Base-by-base conservation (phyloP, 2,329 filamentous ascomycete genomes). In the Periconia sp. region DNA sequence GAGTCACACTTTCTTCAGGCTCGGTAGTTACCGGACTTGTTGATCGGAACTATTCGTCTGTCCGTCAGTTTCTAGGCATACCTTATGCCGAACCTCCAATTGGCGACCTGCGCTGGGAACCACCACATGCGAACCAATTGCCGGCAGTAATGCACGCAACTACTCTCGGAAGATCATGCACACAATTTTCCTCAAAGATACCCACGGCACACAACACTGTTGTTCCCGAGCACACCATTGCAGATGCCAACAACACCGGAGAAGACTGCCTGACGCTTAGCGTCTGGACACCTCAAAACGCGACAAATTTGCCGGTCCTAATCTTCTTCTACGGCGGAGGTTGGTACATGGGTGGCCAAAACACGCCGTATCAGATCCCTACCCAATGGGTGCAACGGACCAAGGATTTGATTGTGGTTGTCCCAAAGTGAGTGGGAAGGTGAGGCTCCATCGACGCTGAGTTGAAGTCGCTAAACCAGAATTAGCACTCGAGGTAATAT, bases 251-350 rank as follows among this genome's bases (percentile, higher is more conserved):
- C 12, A 76, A 23, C 5, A 39, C 39, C 11, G 31, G 34, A 3
- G 72, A 75, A 46, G 74, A 77, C 48, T 78, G 74, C 45, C 56
- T 78, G 17, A 68, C 65, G n/a, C 50, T 76, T 5, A 70, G 69
- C 21, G 56, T 78, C 15, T 77, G 73, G 73, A 59, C 70, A 5
- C 71, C 70, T 9, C 46, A 57, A 3, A 50, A 57, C 2, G 60
- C 55, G 3, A 49, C 45, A 10, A 11, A 58, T 0, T 50, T 74
- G 4, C 74, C 74, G 2, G 75, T 77, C 1, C 52, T 71, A 0
- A 63, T 77, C 13, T 77, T 72, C 54, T 63, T 77, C 26, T 72
- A 73, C 15, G 75, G 75, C 4, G 75, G 75, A 5, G 69, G 71
- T 6, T 75, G 73, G 42, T 43, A 59, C 3, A 69, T 59, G 9